phyloP scores from a whole-genome alignment of 1,284 basidiomycete species.

The Inonotus hispidus region DNA sequence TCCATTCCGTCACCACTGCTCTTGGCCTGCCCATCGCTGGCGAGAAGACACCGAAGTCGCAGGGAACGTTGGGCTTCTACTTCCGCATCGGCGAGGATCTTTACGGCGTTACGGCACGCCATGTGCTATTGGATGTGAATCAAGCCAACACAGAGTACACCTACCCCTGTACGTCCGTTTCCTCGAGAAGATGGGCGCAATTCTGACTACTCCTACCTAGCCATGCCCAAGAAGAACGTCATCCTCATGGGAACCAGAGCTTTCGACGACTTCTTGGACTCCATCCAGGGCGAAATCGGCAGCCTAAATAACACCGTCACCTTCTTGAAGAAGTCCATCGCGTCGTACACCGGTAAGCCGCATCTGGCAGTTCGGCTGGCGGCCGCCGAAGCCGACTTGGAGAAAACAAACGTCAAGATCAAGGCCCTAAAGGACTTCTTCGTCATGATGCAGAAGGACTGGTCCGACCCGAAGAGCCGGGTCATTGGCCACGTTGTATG shows the following conservation, averaged over 20 bases:
- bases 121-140: slow-evolving; percentile 27
- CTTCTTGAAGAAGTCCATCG: slow-evolving; percentile 20
- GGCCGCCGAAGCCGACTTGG: slow-evolving; percentile 16
- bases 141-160: slow-evolving; percentile 25
- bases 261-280: slow-evolving; percentile 29
- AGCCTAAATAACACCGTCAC: slow-evolving; percentile 22
- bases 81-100: slow-evolving; percentile 30
- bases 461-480: slow-evolving; percentile 23
- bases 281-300: slow-evolving; percentile 31
- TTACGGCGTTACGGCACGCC: slow-evolving; percentile 32
- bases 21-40: slow-evolving; percentile 33
- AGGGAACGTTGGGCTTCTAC: slow-evolving; percentile 36
- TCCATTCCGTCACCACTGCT: slow-evolving; percentile 30
- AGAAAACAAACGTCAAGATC: slow-evolving; percentile 14
- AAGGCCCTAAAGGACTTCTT: slow-evolving; percentile 22
- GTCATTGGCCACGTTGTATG: slow-evolving; percentile 28
- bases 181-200: slow-evolving; percentile 22
- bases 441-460: slow-evolving; percentile 1
- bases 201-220: slow-evolving; percentile 25
- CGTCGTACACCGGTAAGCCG: slow-evolving; percentile 18
- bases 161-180: slow-evolving; percentile 25
- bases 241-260: slow-evolving; percentile 32
- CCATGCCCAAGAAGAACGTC: slow-evolving; percentile 33
- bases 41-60: slow-evolving; percentile 24
- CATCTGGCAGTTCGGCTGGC: slow-evolving; percentile 21